phyloP scores from a whole-genome alignment of 2,329 filamentous ascomycete species.

The Waltergamsia citrina region DNA sequence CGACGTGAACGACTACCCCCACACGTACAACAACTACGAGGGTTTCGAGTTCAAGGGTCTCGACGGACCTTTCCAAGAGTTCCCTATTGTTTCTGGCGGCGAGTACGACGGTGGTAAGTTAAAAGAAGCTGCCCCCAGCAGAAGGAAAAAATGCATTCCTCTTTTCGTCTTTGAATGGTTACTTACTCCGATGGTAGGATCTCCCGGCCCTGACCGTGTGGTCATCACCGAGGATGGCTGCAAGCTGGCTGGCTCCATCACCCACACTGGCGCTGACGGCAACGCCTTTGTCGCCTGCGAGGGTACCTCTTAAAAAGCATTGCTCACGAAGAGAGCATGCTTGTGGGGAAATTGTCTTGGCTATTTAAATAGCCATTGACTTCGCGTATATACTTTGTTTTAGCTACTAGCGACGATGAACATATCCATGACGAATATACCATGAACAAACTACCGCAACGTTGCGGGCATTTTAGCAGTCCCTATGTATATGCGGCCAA shows the following conservation, averaged over 20 bases:
- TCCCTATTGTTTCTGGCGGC: conserved; percentile 22
- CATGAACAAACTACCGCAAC: too few species aligned
- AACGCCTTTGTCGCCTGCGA: conserved; percentile 58
- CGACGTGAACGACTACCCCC: conserved; percentile 21
- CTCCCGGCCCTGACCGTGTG: conserved; percentile 57
- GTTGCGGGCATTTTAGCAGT: too few species aligned
- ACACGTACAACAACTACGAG: conserved; percentile 27
- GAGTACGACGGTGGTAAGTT: conserved; percentile 24
- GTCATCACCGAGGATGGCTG: conserved; percentile 47
- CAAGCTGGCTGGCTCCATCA: conserved; percentile 53
- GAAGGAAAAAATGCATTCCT: too few species aligned
- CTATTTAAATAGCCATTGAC: too few species aligned
- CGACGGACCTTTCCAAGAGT: conserved; percentile 26
- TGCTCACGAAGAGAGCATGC: too few species aligned
- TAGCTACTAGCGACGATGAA: too few species aligned
- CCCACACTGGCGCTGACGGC: conserved; percentile 59
- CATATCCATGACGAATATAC: too few species aligned
- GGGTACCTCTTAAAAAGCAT: conserved; percentile 8
- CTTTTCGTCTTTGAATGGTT: not conserved
- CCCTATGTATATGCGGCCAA: too few species aligned
- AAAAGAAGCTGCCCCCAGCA: too few species aligned
- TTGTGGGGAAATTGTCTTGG: too few species aligned
- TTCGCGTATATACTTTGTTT: too few species aligned
- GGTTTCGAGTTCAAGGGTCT: conserved; percentile 21
- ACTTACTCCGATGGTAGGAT: conserved; percentile 12